Evolutionary conservation across 441 rosid species (phyloP).

Genomic region (Pelargonium fulgidum): DNA sequence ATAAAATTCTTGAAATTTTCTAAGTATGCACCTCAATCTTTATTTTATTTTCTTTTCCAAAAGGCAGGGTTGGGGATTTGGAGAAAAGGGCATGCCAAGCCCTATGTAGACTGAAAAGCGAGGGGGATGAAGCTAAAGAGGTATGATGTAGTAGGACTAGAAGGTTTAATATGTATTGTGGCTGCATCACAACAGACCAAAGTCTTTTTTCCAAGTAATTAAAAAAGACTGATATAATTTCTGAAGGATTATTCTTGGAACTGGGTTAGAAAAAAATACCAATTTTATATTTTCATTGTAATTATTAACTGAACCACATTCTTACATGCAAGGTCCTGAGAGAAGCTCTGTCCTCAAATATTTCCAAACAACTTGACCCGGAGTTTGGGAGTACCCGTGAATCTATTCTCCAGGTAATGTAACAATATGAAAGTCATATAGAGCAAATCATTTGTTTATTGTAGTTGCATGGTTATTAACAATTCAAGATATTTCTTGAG

Average conservation of each 20-base stretch:
- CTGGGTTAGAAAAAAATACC: too few species aligned
- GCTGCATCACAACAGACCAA: background rate
- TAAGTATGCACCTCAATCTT: conserved; percentile 7
- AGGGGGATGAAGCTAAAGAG: conserved; percentile 64
- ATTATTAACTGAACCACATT: conserved; percentile 20
- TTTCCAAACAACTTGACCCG: conserved; percentile 38
- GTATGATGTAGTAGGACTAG: conserved; percentile 29
- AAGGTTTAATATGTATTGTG: conserved; percentile 3
- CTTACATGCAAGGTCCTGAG: conserved; percentile 42
- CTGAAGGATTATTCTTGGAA: conserved; percentile 13
- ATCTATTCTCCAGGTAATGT: conserved; percentile 68
- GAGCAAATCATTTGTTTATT: conserved; percentile 1
- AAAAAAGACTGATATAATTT: background rate
- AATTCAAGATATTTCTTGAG: background rate
- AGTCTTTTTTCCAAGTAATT: conserved; percentile 1
- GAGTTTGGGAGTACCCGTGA: conserved; percentile 65
- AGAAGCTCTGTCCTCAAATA: conserved; percentile 47
- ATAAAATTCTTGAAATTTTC: conserved; percentile 4
- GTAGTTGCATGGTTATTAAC: background rate
- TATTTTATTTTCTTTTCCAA: conserved; percentile 26
- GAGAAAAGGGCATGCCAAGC: conserved; percentile 69
- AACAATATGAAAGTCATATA: background rate
- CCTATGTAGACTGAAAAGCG: conserved; percentile 59
- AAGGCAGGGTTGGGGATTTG: conserved; percentile 42
- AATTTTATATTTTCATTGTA: conserved; percentile 6